Conservation (phyloP, 345 rosid genomes). For the Xanthoceras sorbifolium region DNA sequence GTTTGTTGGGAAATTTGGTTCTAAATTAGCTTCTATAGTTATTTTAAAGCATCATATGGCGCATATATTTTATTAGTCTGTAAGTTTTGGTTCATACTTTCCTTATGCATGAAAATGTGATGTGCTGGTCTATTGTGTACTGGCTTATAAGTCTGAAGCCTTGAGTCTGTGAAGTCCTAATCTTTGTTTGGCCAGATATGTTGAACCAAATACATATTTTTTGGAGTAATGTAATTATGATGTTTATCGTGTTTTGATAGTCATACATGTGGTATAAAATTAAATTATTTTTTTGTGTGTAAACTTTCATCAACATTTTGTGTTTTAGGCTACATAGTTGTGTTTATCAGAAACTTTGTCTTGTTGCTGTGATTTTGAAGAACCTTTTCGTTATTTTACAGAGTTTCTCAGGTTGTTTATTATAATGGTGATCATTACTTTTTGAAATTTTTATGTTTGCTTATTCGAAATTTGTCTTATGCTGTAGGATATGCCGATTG, state of each 20-base stretch:
- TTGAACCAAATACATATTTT: not conserved
- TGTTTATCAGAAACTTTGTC: not conserved
- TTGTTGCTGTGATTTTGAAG: not conserved
- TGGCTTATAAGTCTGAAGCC: not conserved
- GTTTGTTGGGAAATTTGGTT: slow-evolving; percentile 5
- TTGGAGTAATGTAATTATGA: no score
- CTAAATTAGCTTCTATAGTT: not conserved
- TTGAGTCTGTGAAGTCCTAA: not conserved
- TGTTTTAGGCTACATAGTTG: not conserved
- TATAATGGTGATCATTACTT: not conserved
- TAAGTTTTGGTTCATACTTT: not conserved
- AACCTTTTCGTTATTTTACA: not conserved
- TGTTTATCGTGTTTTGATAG: no score
- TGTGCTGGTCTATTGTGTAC: not conserved
- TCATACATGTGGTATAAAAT: no score
- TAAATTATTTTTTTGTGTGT: not conserved
- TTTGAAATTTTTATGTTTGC: not conserved
- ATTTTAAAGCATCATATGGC: not conserved
- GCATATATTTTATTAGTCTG: not conserved
- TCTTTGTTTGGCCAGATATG: not conserved
- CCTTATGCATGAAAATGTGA: not conserved
- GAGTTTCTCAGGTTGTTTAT: not conserved
- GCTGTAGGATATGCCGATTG: slow-evolving; percentile 32
- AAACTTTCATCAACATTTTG: no score
- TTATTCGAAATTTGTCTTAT: not conserved